Evolutionary conservation across 805 yeast genomes (phyloP), one percentile per base, ranked within the genome.

Genomic region (Sugiyamaella americana): DNA sequence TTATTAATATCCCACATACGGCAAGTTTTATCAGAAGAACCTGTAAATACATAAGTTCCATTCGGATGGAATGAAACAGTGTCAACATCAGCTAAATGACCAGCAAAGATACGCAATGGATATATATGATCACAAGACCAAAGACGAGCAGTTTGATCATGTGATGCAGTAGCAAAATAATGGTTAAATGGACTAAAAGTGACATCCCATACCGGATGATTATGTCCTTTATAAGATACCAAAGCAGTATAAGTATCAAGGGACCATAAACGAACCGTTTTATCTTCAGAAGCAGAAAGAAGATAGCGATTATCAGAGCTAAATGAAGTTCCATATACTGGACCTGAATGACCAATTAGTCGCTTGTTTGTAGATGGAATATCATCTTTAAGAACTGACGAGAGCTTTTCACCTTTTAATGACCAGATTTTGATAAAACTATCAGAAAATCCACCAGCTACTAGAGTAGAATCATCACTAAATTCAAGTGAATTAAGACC

Each of bases 91-190:
- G 87, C 85, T 58, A 89, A 75, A 67, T 93, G 99, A 0, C 99
- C 99, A 0, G 98, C 98, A 71, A 93, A 91, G 21, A 93, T 86
- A 56, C 98, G 74, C 58, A 93, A 72, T 32, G 99, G 98, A 62
- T 91, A 89, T 39, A 93, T 89, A 66, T 93, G 99, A 64, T 93
- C 98, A 57, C 95, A 87, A 21, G 96, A 88, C 99, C 99, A 93
- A 47, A 93, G 72, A 51, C 98, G 76, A 1, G 98, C 98, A 0
- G 98, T 93, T 64, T 89, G 97, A 62, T 93, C 99, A 61, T 89
- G 96, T 2, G 96, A 87, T 0, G 94, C 96, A 0, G 97, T 89
- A n/a, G 94, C 96, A 66, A 93, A 93, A 68, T 93, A 93, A 67
- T 93, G 98, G 3, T 98, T 98, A 58, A 85, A 70, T 2, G 98